A percentile compares a stretch with the other conserved stretches of the same genome.
These are phyloP conservation scores for Fusarium ambrosium DNA, from an alignment of 2,329 filamentous ascomycete species.

Conservation along the genomic window DNA sequence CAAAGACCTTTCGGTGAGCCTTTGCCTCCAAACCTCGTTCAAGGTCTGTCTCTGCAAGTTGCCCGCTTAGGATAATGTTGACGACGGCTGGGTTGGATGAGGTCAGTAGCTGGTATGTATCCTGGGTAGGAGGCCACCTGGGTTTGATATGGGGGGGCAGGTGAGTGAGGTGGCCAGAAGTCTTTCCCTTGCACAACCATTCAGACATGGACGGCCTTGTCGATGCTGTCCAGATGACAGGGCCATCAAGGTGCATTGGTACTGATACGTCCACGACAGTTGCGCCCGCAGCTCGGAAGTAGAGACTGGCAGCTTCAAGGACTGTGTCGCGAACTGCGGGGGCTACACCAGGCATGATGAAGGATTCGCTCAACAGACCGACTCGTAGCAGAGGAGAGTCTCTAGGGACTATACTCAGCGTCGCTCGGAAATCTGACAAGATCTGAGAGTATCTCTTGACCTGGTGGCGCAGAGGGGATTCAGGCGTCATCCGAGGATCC, in stretches of 20 bases:
- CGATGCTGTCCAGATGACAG: conserved; percentile 50
- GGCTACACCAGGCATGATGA: conserved; percentile 55
- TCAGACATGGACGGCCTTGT: conserved; percentile 52
- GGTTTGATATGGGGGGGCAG: conserved; percentile 51
- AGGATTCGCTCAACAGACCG: conserved; percentile 61
- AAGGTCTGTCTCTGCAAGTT: conserved; percentile 45
- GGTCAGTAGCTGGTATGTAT: conserved; percentile 58
- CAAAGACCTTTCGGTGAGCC: conserved; percentile 60
- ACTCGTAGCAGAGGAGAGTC: conserved; percentile 53
- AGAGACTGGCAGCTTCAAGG: conserved; percentile 48
- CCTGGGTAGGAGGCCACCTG: conserved; percentile 56
- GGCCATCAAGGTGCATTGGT: conserved; percentile 62
- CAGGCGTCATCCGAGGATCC: conserved; percentile 57
- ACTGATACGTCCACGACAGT: conserved; percentile 60
- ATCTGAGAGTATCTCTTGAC: conserved; percentile 52
- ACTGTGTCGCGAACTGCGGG: conserved; percentile 57
- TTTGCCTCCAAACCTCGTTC: conserved; percentile 55
- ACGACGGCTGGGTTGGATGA: conserved; percentile 60
- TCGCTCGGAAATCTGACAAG: conserved; percentile 24
- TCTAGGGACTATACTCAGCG: conserved; percentile 17
- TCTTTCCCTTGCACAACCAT: conserved; percentile 49
- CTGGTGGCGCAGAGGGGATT: conserved; percentile 52
- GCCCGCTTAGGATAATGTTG: conserved; percentile 61
- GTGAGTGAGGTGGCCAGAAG: conserved; percentile 52
- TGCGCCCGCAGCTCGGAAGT: conserved; percentile 58